Percentiles rank a stretch among this genome's conserved stretches.
Evolutionary conservation across 73 alveolate species (phyloP).

Genomic region (Paramecium bursaria): DNA sequence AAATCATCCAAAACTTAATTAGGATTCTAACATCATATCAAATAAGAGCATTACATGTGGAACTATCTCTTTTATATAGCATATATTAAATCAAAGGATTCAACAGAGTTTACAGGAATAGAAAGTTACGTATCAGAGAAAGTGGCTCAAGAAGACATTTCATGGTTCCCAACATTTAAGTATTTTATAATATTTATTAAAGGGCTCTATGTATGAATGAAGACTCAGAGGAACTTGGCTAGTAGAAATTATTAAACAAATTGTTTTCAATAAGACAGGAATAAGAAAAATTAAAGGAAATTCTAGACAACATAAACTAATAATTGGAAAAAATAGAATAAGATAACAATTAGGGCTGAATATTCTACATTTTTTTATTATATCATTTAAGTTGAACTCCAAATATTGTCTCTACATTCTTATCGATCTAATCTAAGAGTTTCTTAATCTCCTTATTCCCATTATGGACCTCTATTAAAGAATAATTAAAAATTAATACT

Average conservation of each 20-base stretch:
- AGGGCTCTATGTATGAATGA: constrained; percentile 70
- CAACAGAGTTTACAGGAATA: constrained; percentile 95
- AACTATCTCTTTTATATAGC: constrained; percentile 90
- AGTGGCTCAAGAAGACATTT: constrained; percentile 82
- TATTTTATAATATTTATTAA: constrained; percentile 14
- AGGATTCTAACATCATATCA: constrained; percentile 84
- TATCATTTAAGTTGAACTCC: constrained; percentile 23
- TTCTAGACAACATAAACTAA: constrained; percentile 44
- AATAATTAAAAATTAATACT: not conserved
- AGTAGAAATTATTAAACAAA: constrained; percentile 39
- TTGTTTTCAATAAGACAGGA: constrained; percentile 52
- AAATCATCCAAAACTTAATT: constrained; percentile 77
- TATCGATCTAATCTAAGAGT: not conserved
- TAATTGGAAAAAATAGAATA: constrained; percentile 61
- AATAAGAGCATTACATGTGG: constrained; percentile 89
- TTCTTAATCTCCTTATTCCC: not conserved
- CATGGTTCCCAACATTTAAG: constrained; percentile 92
- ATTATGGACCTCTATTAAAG: not conserved
- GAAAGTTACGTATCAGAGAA: constrained; percentile 94
- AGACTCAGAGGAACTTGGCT: constrained; percentile 45
- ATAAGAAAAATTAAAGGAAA: constrained; percentile 51
- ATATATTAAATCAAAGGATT: constrained; percentile 85
- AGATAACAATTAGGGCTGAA: constrained; percentile 58
- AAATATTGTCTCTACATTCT: constrained; percentile 9
- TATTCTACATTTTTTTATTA: too few relatives aligned